A percentile compares a stretch with the other conserved stretches of the same genome.
phyloP scores from a whole-genome alignment of 148 eudicot species.

The Rhododendron williamsianum region DNA sequence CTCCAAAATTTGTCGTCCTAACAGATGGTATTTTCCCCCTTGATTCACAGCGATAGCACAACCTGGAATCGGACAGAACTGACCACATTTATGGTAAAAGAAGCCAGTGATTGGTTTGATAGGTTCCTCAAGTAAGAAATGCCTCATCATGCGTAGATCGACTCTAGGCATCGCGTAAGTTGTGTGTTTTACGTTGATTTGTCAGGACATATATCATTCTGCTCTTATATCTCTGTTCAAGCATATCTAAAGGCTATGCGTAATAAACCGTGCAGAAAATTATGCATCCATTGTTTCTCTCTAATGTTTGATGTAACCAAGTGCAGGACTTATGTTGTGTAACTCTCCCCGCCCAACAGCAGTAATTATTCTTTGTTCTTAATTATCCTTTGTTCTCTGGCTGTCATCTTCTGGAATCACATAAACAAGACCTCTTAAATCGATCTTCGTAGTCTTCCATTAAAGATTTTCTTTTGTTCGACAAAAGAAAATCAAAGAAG shows the following conservation, averaged over 20 bases:
- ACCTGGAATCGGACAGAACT: slow-evolving; percentile 72
- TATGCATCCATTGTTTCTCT: background rate
- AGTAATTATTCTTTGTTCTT: background rate
- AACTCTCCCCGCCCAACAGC: background rate
- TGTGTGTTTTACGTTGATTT: background rate
- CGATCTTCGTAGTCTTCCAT: too few species aligned
- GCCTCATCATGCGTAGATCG: background rate
- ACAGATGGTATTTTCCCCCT: background rate
- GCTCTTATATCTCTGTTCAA: background rate
- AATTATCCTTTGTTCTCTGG: background rate
- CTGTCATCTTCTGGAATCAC: too few species aligned
- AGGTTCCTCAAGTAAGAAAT: slow-evolving; percentile 36
- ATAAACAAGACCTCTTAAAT: too few species aligned
- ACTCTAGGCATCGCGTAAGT: background rate
- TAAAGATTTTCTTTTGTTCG: too few species aligned
- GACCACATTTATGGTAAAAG: slow-evolving; percentile 79
- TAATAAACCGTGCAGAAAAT: background rate
- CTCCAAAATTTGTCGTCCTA: background rate
- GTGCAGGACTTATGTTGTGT: background rate
- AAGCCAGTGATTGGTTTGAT: slow-evolving; percentile 92
- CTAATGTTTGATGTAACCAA: background rate
- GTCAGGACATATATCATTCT: background rate
- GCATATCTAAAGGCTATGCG: background rate
- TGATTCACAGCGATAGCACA: slow-evolving; percentile 55
- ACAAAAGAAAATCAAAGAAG: too few species aligned